Evolutionary conservation across 1,284 basidiomycete species (phyloP), one percentile per base, ranked within the genome.

Genomic region (Cryptococcus sp.): DNA sequence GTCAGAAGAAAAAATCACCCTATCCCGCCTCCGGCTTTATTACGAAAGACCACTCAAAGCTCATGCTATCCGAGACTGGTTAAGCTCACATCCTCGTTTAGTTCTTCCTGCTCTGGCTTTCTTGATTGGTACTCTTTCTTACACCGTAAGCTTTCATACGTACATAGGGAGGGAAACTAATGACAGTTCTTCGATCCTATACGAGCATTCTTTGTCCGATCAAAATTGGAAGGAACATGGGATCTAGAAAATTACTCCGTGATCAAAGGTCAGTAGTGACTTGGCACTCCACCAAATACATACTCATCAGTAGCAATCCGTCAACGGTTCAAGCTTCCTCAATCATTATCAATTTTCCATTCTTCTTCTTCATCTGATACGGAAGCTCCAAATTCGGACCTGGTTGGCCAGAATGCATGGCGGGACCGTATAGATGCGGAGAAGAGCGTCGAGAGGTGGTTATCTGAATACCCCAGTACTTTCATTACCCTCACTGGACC

Each of bases 161-260:
- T 21, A 37, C 2, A 31, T 39, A 40, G 14, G 18, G 42, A 18
- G 37, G 14, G 39, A 22, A 7, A 7, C 25, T 49, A 25, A 31
- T 23, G 11, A 5, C 55, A 91, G 86, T 82, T 96, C 58, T 96
- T 96, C 66, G 91, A 97, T 67, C 92, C 92, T 1, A 83, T 98
- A 31, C 85, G 94, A 42, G 81, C 84, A 3, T 80, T 92, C 56
- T 90, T 87, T 78, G 83, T 98, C 0, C 81, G 91, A 76, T 84
- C 82, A 21, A 88, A 91, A 64, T 78, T 97, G 63, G 78, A 87
- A 50, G 82, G 88, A 46, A 88, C 88, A 77, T 92, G 96, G 66
- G 83, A 92, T 66, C 81, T 76, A 2, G 73, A 77, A 22, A 62
- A 70, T 22, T 76, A 74, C 53, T 62, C 69, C 3, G n/a, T 65